A percentile compares a stretch with the other conserved stretches of the same genome.
Evolutionary conservation across 2,329 filamentous ascomycete genomes (phyloP).

Genomic region (Albifimbria verrucaria): DNA sequence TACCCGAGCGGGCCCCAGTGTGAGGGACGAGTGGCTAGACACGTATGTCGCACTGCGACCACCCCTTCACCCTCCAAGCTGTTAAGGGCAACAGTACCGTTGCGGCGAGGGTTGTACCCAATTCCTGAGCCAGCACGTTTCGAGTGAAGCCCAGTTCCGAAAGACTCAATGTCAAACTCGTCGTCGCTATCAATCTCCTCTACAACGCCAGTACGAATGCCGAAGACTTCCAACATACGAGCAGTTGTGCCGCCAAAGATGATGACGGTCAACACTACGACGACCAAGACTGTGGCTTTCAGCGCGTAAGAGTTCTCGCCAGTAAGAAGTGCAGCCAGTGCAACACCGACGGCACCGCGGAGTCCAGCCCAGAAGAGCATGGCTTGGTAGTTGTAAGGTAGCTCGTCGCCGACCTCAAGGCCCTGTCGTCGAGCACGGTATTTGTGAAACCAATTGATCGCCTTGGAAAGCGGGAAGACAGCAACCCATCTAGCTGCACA

Average conservation of each 20-base stretch:
- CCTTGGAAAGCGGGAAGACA: slow-evolving; percentile 85
- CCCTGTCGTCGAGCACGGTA: slow-evolving; percentile 79
- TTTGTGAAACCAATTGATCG: slow-evolving; percentile 89
- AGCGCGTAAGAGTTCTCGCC: slow-evolving; percentile 80
- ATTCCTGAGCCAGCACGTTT: slow-evolving; percentile 76
- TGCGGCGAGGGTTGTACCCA: slow-evolving; percentile 69
- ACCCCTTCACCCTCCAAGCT: slow-evolving; percentile 37
- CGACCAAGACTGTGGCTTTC: slow-evolving; percentile 92
- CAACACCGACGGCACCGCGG: slow-evolving; percentile 92
- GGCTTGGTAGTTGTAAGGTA: slow-evolving; percentile 94
- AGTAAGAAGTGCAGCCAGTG: slow-evolving; percentile 81
- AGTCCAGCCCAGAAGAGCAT: slow-evolving; percentile 99
- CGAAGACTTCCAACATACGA: slow-evolving; percentile 93
- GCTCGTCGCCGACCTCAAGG: slow-evolving; percentile 72
- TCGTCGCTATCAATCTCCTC: slow-evolving; percentile 98
- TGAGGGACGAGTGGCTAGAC: slow-evolving; percentile 52
- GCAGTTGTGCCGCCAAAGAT: slow-evolving; percentile 98
- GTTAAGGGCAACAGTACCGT: slow-evolving; percentile 58
- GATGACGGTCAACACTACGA: slow-evolving; percentile 96
- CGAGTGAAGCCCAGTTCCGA: slow-evolving; percentile 69
- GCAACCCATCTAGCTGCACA: slow-evolving; percentile 90
- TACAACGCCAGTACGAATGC: slow-evolving; percentile 93
- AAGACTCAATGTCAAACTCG: slow-evolving; percentile 91
- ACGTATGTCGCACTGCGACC: slow-evolving; percentile 44
- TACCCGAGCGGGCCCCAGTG: slow-evolving; percentile 38